Conservation (phyloP, 805 yeast species). For the Blastobotrys peoriensis region DNA sequence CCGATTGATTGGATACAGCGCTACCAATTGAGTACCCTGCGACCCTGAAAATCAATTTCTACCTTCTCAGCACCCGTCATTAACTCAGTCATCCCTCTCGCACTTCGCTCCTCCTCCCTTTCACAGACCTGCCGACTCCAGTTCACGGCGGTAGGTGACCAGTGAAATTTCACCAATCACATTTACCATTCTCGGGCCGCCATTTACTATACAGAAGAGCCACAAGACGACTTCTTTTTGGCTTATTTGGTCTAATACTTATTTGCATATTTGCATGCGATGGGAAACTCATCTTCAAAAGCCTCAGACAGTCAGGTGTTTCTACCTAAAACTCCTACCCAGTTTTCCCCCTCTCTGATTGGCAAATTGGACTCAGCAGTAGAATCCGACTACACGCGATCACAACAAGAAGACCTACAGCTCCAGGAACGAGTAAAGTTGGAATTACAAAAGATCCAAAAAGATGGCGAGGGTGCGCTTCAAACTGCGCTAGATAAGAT, state of each 20-base stretch:
- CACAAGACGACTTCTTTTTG: no score
- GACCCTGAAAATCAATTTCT: no score
- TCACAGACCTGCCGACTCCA: no score
- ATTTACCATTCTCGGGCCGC: no score
- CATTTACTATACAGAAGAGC: no score
- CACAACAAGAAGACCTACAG: constrained; percentile 27
- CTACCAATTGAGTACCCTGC: no score
- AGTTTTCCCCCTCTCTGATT: constrained; percentile 28
- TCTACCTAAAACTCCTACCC: constrained; percentile 29
- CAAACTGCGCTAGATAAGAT: constrained; percentile 16
- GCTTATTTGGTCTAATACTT: no score
- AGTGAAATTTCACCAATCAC: not conserved
- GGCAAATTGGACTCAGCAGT: constrained; percentile 28
- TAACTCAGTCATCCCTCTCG: no score
- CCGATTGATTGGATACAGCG: no score
- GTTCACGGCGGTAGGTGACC: not conserved
- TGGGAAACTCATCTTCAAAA: not conserved
- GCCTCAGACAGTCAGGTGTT: constrained; percentile 20
- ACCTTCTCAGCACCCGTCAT: no score
- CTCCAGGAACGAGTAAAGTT: constrained; percentile 32
- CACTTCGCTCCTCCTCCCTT: no score
- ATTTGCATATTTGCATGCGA: no score
- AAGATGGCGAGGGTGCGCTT: constrained; percentile 26
- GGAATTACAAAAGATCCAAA: constrained; percentile 28
- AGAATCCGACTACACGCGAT: constrained; percentile 33